phyloP scores from a whole-genome alignment of 768 basidiomycete genomes.

The Lactarius trivialis region DNA sequence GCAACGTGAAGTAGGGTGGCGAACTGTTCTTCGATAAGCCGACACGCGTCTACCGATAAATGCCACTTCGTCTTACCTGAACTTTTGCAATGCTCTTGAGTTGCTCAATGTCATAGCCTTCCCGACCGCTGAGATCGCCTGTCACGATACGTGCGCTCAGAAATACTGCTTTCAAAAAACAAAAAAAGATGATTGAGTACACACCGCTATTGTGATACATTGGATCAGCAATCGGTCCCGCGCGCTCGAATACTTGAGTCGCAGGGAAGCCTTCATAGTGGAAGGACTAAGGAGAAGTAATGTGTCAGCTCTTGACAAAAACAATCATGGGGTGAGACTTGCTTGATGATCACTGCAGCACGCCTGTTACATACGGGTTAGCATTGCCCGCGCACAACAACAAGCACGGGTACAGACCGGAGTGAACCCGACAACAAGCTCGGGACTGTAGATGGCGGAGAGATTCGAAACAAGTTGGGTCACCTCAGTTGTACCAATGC shows the following conservation, averaged over 20 bases:
- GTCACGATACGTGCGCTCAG: slow-evolving; percentile 10
- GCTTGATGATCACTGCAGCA: slow-evolving; percentile 94
- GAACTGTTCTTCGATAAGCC: slow-evolving; percentile 24
- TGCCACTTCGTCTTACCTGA: slow-evolving; percentile 44
- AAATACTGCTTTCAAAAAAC: neutral
- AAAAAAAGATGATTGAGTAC: neutral
- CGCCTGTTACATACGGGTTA: slow-evolving; percentile 34
- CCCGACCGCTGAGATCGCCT: slow-evolving; percentile 75
- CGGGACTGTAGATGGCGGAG: slow-evolving; percentile 74
- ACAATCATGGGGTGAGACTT: slow-evolving; percentile 10
- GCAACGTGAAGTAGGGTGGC: slow-evolving; percentile 35
- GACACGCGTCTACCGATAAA: neutral
- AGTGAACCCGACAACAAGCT: slow-evolving; percentile 63
- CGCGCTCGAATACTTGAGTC: slow-evolving; percentile 84
- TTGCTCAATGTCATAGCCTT: slow-evolving; percentile 80
- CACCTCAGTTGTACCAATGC: slow-evolving; percentile 75
- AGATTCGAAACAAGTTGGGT: slow-evolving; percentile 69
- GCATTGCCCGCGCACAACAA: neutral
- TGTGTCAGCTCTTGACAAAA: neutral
- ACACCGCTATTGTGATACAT: slow-evolving; percentile 83
- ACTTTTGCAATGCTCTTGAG: slow-evolving; percentile 81
- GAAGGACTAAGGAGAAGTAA: slow-evolving; percentile 51
- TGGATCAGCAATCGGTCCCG: slow-evolving; percentile 78
- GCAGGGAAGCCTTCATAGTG: slow-evolving; percentile 78
- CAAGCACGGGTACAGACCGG: slow-evolving; percentile 36